Percentiles rank a stretch among this genome's conserved stretches.
These are phyloP conservation scores for Wickerhamiella shivajii DNA, from an alignment of 805 yeast species.

Conservation along the genomic window DNA sequence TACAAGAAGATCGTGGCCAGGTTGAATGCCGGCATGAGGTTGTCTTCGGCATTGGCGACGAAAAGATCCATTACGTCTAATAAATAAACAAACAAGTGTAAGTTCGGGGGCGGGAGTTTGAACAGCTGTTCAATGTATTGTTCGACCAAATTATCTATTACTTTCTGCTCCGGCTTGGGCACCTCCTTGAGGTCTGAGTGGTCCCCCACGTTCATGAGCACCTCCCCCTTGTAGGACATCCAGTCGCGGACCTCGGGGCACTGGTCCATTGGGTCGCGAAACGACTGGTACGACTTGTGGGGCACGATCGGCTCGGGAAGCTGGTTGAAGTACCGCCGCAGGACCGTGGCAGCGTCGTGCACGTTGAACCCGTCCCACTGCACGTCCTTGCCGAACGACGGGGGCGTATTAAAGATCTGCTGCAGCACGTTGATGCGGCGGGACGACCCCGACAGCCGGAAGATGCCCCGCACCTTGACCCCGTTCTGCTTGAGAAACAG, in stretches of 20 bases:
- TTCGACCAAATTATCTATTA: conserved; percentile 36
- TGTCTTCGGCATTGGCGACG: conserved; percentile 58
- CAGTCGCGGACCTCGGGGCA: conserved; percentile 50
- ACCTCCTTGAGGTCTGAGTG: conserved; percentile 5
- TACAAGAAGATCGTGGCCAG: conserved; percentile 96
- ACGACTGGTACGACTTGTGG: conserved; percentile 53
- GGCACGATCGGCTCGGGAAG: conserved; percentile 91
- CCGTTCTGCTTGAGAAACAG: conserved; percentile 59
- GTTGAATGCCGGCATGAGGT: conserved; percentile 84
- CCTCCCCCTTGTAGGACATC: conserved; percentile 38
- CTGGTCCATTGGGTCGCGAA: conserved; percentile 58
- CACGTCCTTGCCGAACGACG: conserved; percentile 74
- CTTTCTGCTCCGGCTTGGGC: conserved; percentile 2
- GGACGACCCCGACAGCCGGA: conserved; percentile 83
- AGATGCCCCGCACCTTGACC: conserved; percentile 74
- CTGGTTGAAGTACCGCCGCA: conserved; percentile 72
- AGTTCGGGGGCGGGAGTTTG: conserved; percentile 58
- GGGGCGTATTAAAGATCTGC: conserved; percentile 68
- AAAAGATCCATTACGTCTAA: conserved; percentile 78
- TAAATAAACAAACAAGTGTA: conserved; percentile 72
- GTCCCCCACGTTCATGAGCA: conserved; percentile 7
- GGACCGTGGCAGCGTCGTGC: conserved; percentile 88
- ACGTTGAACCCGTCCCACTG: conserved; percentile 90
- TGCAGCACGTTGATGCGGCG: conserved; percentile 80
- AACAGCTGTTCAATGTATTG: conserved; percentile 58